A percentile compares a stretch with the other conserved stretches of the same genome.
These are phyloP conservation scores for Linaria vulgaris DNA, from an alignment of 257 asterid genomes.

Conservation along the genomic window DNA sequence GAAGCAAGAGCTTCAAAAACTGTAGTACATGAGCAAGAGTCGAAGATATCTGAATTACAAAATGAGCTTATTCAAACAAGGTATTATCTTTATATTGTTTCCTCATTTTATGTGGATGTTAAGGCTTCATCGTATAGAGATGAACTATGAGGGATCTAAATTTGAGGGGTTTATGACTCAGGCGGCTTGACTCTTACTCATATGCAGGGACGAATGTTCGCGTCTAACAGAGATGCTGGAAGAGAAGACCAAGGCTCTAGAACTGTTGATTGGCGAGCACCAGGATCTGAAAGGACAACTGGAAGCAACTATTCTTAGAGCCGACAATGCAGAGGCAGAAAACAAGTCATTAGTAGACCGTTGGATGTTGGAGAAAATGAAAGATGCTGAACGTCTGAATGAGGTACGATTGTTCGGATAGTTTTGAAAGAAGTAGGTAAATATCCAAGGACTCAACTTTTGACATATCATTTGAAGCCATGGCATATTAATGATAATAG, in stretches of 20 bases:
- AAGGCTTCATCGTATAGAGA: slow-evolving; percentile 1
- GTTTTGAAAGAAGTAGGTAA: neutral
- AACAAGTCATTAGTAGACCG: slow-evolving; percentile 84
- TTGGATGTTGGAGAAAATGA: slow-evolving; percentile 90
- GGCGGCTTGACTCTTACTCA: slow-evolving; percentile 8
- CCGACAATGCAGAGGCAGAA: slow-evolving; percentile 72
- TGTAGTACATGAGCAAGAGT: slow-evolving; percentile 73
- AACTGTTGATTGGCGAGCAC: slow-evolving; percentile 75
- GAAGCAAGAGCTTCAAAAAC: slow-evolving; percentile 80
- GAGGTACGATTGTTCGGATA: slow-evolving; percentile 48
- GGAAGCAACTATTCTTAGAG: slow-evolving; percentile 62
- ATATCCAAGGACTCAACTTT: neutral
- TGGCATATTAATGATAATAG: neutral
- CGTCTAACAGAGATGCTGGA: slow-evolving; percentile 55
- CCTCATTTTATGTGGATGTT: neutral
- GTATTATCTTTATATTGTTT: slow-evolving; percentile 32
- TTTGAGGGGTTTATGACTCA: slow-evolving; percentile 9
- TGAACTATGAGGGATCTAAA: neutral
- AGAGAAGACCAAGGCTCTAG: slow-evolving; percentile 85
- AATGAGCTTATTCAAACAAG: slow-evolving; percentile 71
- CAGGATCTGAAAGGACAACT: slow-evolving; percentile 65
- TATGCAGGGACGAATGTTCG: slow-evolving; percentile 81
- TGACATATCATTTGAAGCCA: slow-evolving; percentile 4
- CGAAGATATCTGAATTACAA: slow-evolving; percentile 57
- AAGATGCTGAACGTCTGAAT: slow-evolving; percentile 89